Evolutionary conservation across 306 rosid genomes (phyloP), one percentile per base, ranked within the genome.

Genomic region (Cucurbita ficifolia): DNA sequence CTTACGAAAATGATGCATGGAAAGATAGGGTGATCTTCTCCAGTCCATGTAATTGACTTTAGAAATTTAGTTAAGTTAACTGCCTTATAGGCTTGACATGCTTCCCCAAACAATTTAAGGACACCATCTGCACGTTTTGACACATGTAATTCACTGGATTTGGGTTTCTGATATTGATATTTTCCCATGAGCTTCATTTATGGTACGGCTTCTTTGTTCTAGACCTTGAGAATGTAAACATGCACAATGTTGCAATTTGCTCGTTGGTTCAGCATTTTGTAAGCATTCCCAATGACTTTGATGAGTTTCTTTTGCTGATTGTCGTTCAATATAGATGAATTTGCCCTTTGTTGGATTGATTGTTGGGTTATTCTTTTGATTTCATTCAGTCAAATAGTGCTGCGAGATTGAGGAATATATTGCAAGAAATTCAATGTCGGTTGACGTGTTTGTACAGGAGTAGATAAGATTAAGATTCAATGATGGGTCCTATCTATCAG

Each of bases 181-280:
- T 40, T 63, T 40, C 70, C 48, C 70, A n/a, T 17, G 70, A 63
- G 51, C 9, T 69, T 49, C 55, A 69, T 46, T 48, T 68, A 68
- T 48, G 73, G 38, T 62, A 13, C 73, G 56, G 57, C 72, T 42
- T 68, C 55, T 29, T 24, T 68, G 18, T 63, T n/a, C 24, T 43
- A 65, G 72, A 21, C 14, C 53, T 42, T 21, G 72, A 65, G 72
- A 65, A 65, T 65, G 72, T 65, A 42, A 65, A 21, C 53, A 42
- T 42, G 72, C 71, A 11, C 36, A 11, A 6, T 65, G 53, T 3
- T 21, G 52, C 52, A 64, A 64, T 64, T 64, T 42, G 52, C 18
- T 42, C 5, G 8, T 64, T 64, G 72, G 35, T 18, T 42, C 19
- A 18, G 72, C 72, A 42, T 12, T 62, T 64, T 65, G 72, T 43